phyloP scores from a whole-genome alignment of 2,329 filamentous ascomycete species.

The Hymenoscyphus linearis region DNA sequence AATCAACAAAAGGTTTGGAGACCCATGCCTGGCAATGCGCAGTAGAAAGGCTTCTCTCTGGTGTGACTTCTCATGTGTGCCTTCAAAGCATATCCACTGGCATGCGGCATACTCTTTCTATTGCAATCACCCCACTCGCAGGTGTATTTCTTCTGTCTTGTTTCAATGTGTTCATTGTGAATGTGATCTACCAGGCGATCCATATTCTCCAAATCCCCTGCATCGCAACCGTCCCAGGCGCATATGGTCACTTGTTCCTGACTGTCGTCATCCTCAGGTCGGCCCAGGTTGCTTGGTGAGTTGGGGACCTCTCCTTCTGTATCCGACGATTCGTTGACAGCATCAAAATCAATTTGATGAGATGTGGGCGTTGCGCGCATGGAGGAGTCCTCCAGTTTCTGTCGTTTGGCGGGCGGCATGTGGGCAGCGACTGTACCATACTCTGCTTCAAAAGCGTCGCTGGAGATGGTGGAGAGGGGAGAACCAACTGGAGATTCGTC shows the following conservation, averaged over 20 bases:
- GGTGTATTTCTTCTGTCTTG: slow-evolving; percentile 92
- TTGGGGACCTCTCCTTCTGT: slow-evolving; percentile 79
- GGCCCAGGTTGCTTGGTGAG: slow-evolving; percentile 60
- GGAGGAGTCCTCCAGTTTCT: slow-evolving; percentile 24
- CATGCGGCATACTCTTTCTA: slow-evolving; percentile 84
- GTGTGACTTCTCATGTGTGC: slow-evolving; percentile 98
- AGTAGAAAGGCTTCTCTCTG: slow-evolving; percentile 97
- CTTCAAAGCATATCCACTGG: slow-evolving; percentile 90
- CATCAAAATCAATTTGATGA: slow-evolving; percentile 32
- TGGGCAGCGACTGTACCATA: slow-evolving; percentile 40
- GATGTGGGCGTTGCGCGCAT: slow-evolving; percentile 22
- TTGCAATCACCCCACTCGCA: slow-evolving; percentile 93
- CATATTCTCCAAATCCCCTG: slow-evolving; percentile 72
- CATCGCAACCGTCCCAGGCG: slow-evolving; percentile 70
- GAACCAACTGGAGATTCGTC: slow-evolving; percentile 50
- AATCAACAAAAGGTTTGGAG: not conserved
- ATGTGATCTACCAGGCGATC: slow-evolving; percentile 77
- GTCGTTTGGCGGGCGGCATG: slow-evolving; percentile 32
- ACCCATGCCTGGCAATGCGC: slow-evolving; percentile 75
- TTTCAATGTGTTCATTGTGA: slow-evolving; percentile 91
- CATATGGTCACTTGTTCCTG: slow-evolving; percentile 75
- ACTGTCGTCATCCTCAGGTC: slow-evolving; percentile 72
- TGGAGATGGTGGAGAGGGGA: slow-evolving; percentile 59
- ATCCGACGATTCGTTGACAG: slow-evolving; percentile 68
- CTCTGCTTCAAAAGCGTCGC: slow-evolving; percentile 56